Conservation (phyloP, 2,329 filamentous ascomycete species). For the Tolypocladium ovalisporum region DNA sequence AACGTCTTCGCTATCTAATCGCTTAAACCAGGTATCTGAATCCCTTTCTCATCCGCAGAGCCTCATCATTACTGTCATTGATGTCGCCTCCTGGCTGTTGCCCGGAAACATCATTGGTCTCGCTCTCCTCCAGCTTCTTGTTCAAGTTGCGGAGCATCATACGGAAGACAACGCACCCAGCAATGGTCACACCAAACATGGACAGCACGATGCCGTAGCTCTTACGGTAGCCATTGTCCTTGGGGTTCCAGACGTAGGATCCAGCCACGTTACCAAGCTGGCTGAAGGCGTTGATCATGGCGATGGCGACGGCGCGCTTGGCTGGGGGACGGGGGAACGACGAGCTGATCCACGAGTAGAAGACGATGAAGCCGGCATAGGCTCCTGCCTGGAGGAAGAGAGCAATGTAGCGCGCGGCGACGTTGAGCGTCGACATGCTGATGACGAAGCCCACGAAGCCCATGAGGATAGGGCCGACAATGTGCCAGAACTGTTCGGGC, state of each 20-base stretch:
- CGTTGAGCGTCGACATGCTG: slow-evolving; percentile 44
- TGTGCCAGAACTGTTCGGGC: slow-evolving; percentile 41
- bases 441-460: slow-evolving; percentile 49
- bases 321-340: slow-evolving; percentile 47
- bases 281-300: slow-evolving; percentile 47
- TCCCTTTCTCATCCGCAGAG: slow-evolving; percentile 32
- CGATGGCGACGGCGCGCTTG: slow-evolving; percentile 50
- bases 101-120: slow-evolving; percentile 26
- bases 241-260: slow-evolving; percentile 51
- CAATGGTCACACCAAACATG: slow-evolving; percentile 51
- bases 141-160: slow-evolving; percentile 35
- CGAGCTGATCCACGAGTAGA: slow-evolving; percentile 47
- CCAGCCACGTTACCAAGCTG: slow-evolving; percentile 50
- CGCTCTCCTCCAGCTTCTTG: slow-evolving; percentile 32
- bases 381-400: slow-evolving; percentile 48
- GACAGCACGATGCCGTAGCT: slow-evolving; percentile 54
- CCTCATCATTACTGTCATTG: slow-evolving; percentile 31
- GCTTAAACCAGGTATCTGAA: slow-evolving; percentile 34
- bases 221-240: slow-evolving; percentile 49
- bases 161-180: slow-evolving; percentile 38
- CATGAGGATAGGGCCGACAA: slow-evolving; percentile 38
- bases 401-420: slow-evolving; percentile 47
- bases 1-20: not conserved
- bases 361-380: slow-evolving; percentile 48
- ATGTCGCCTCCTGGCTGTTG: slow-evolving; percentile 28